These are phyloP conservation scores for Fusarium drepaniforme DNA, from an alignment of 2,329 filamentous ascomycete species.

Conservation along the genomic window DNA sequence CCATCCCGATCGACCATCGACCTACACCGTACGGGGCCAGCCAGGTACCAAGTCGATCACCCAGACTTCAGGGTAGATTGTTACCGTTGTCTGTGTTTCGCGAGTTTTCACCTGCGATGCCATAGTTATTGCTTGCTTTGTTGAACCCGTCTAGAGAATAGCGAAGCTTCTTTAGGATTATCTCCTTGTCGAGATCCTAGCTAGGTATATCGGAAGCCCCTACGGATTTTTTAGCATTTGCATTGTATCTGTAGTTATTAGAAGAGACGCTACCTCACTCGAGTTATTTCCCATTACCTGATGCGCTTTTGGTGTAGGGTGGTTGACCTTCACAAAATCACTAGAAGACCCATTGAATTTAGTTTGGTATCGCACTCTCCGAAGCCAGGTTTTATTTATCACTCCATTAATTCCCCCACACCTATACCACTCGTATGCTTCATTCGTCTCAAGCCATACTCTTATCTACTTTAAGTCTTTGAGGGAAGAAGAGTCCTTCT, in stretches of 20 bases:
- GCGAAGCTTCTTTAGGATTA: not conserved
- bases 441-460: not conserved
- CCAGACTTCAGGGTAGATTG: not conserved
- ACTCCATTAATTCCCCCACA: not conserved
- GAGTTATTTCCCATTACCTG: not conserved
- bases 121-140: not conserved
- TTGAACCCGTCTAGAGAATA: not conserved
- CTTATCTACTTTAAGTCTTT: not conserved
- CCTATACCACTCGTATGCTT: not conserved
- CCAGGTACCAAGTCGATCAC: not conserved
- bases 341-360: not conserved
- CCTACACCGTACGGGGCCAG: not conserved
- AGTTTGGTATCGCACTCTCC: not conserved
- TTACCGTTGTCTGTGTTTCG: not conserved
- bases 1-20: not conserved
- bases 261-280: not conserved
- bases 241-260: not conserved
- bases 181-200: not conserved
- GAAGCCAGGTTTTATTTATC: not conserved
- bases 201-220: not conserved
- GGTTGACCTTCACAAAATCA: not conserved
- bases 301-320: not conserved
- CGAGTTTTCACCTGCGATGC: rapidly evolving
- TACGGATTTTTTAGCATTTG: not conserved
- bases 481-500: not conserved